phyloP scores from a whole-genome alignment of 2,329 filamentous ascomycete species.

The Macrophomina phaseolina region DNA sequence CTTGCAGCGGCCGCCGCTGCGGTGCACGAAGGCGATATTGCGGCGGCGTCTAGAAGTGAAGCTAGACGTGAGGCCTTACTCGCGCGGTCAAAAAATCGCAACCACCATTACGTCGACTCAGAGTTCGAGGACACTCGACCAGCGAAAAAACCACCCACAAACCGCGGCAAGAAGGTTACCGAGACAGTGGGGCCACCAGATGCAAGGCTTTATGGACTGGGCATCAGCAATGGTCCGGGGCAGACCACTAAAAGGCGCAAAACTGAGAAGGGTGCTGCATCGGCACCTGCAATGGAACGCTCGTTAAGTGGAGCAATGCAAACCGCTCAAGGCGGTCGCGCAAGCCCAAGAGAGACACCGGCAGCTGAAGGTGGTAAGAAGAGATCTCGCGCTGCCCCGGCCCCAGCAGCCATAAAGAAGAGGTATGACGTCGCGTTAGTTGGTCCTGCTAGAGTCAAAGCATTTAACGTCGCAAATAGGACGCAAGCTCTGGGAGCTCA shows the following conservation, averaged over 20 bases:
- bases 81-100: constrained; percentile 68
- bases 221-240: constrained; percentile 65
- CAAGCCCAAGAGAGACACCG: constrained; percentile 73
- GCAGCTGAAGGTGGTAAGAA: constrained; percentile 70
- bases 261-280: constrained; percentile 67
- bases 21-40: constrained; percentile 80
- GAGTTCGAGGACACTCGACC: constrained; percentile 74
- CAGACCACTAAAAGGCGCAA: constrained; percentile 76
- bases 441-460: not conserved
- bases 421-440: constrained; percentile 60
- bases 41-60: constrained; percentile 80
- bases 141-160: constrained; percentile 66
- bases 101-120: constrained; percentile 74
- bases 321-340: constrained; percentile 48
- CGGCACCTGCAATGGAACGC: constrained; percentile 64
- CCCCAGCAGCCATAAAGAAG: constrained; percentile 77
- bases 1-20: constrained; percentile 72
- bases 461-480: constrained; percentile 37
- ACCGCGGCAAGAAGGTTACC: constrained; percentile 68
- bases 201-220: constrained; percentile 62
- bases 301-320: constrained; percentile 67
- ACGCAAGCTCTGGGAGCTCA: constrained; percentile 59
- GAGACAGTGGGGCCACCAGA: constrained; percentile 53
- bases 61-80: constrained; percentile 81
- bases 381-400: constrained; percentile 69